Base-by-base conservation (phyloP, 1,139 yeast species). In the Candida mesenterica region DNA sequence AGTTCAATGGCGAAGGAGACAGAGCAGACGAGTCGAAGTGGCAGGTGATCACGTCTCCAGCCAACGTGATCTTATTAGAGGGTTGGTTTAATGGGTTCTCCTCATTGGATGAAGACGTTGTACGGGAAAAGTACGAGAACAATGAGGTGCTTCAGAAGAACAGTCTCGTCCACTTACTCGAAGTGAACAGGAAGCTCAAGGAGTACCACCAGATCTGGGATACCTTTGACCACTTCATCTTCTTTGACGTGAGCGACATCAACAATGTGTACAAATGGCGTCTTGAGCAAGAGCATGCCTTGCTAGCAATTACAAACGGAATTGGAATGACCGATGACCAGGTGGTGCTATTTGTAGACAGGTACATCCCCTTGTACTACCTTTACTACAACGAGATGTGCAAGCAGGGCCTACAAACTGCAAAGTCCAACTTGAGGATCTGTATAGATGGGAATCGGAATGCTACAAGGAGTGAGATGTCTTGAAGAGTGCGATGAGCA, bases 41-140 rank as follows among this genome's bases (percentile, higher is more conserved):
- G 81, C 50, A 46, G 5, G 30, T 31, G 1, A 56, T 70, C 3
- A 36, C 41, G 1, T 51, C 57, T 2, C 71, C 72, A 0, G 65
- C 78, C 4, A 87, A 85, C 49, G 70, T 89, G 1, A 71, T 90
- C 3, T 57, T 92, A 5, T 70, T 92, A 34, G 98, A 92, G 61
- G 98, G 98, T 2, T 92, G 98, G 98, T 88, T 90, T 59, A 75
- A 81, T 17, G 97, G 97, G 2, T 90, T 79, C 56, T 47, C 53
- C 23, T 73, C 90, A 2, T 48, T 66, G 12, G 55, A 49, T 18
- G 34, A 30, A 4, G 53, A 52, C 18, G 49, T 46, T 35, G 37
- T 65, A 9, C 42, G 46, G 9, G 15, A 51, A 5, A 49, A 42
- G 27, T 64, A 62, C 41, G 37, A 45, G 3, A 35, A 45, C 3